Conservation (phyloP, 2,329 filamentous ascomycete genomes). For the Apiospora rasikravindrae region DNA sequence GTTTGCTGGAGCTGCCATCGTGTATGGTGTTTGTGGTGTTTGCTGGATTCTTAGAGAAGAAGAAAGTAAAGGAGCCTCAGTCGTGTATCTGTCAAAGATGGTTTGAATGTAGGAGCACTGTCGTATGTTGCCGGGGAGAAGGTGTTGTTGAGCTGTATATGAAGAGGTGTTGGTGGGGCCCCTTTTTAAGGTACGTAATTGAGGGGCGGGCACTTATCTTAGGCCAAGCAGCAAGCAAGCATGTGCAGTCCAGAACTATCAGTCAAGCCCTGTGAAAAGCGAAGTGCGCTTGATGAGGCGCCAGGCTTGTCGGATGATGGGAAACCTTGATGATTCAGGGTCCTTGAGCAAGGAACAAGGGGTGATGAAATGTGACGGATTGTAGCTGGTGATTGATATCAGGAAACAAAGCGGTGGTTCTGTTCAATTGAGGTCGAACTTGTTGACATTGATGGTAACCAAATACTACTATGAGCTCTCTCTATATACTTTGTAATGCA, state of each 20-base stretch:
- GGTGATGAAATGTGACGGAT: not conserved
- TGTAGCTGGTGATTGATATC: not conserved
- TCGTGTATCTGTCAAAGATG: not conserved
- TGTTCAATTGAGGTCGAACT: not conserved
- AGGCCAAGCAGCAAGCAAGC: not conserved
- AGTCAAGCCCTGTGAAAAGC: not conserved
- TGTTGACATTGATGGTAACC: not conserved
- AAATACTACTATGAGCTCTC: not conserved
- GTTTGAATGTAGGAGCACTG: not conserved
- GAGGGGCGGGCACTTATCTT: not conserved
- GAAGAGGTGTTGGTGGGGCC: not conserved
- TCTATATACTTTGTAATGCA: not conserved
- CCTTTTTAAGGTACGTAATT: not conserved
- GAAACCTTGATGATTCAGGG: not conserved
- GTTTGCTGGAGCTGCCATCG: slow-evolving; percentile 73
- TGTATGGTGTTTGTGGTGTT: slow-evolving; percentile 17
- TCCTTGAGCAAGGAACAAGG: not conserved
- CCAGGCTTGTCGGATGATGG: not conserved
- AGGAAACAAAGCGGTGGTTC: no score
- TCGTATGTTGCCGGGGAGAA: not conserved
- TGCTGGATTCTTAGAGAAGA: not conserved
- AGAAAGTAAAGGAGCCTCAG: no score
- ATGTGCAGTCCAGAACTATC: not conserved
- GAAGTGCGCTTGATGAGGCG: not conserved
- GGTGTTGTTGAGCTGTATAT: slow-evolving; percentile 1